Percentiles rank a stretch among this genome's conserved stretches.
Evolutionary conservation across 2,329 filamentous ascomycete species (phyloP).

Genomic region (Microdochium trichocladiopsis): DNA sequence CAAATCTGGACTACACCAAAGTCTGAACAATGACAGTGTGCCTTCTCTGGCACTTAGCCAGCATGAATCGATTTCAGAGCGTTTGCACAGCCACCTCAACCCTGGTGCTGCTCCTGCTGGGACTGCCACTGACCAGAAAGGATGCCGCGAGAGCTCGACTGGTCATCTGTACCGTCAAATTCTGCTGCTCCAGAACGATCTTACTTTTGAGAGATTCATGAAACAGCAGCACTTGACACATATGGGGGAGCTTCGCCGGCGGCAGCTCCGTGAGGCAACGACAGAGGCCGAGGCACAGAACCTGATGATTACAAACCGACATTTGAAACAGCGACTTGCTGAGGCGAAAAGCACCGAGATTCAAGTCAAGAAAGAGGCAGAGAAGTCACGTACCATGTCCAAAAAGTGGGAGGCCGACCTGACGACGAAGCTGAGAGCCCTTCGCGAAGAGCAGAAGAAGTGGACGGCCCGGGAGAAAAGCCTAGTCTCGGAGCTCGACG

Average conservation of each 20-base stretch:
- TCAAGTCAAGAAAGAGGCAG: slow-evolving; percentile 64
- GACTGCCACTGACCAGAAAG: slow-evolving; percentile 21
- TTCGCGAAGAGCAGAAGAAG: slow-evolving; percentile 64
- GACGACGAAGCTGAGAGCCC: slow-evolving; percentile 54
- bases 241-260: slow-evolving; percentile 70
- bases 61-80: slow-evolving; percentile 37
- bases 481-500: slow-evolving; percentile 51
- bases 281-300: slow-evolving; percentile 79
- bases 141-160: slow-evolving; percentile 21
- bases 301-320: slow-evolving; percentile 68
- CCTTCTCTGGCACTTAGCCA: slow-evolving; percentile 45
- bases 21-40: slow-evolving; percentile 50
- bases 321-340: slow-evolving; percentile 63
- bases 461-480: slow-evolving; percentile 51
- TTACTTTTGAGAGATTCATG: slow-evolving; percentile 77
- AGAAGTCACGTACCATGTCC: slow-evolving; percentile 63
- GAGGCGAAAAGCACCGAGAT: slow-evolving; percentile 65
- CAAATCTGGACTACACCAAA: slow-evolving; percentile 48
- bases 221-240: slow-evolving; percentile 79
- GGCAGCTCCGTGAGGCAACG: slow-evolving; percentile 68
- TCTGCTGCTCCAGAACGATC: slow-evolving; percentile 69
- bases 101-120: slow-evolving; percentile 9
- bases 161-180: slow-evolving; percentile 64
- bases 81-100: slow-evolving; percentile 2
- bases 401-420: slow-evolving; percentile 75